Base-by-base conservation (phyloP, 495 filamentous ascomycete species). In the Chaetomium fimeti region DNA sequence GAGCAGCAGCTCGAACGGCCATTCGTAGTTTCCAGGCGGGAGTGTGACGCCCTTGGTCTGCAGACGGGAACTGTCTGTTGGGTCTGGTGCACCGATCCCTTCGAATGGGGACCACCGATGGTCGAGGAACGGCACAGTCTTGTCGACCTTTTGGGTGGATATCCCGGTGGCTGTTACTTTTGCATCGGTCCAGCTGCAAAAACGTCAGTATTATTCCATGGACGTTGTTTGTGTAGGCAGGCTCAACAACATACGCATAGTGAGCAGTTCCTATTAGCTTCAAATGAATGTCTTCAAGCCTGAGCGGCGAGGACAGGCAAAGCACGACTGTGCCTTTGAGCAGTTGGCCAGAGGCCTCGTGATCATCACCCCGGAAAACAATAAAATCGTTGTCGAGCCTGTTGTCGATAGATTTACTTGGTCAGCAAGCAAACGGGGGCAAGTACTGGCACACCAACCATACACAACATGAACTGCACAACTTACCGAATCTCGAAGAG, bases 1-100 rank as follows among this genome's bases (percentile, higher is more conserved):
- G 16, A 98, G 78, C 56, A 88, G 78, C 63, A 92, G 77, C 68
- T 94, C 87, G 75, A 97, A 97, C 1, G 89, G 89, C 78, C 89
- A 97, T 74, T 96, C 93, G 74, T 97, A 93, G 71, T 93, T 92
- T 55, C 90, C 91, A 5, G 89, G 82, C 7, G 82, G 79, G 36
- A 97, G 76, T 11, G 84, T 84, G 68, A 87, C 85, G 36, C 88
- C 78, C 66, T 70, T 78, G 2, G 70, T 75, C 22, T 66, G 65
- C 27, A 49, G 52, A 16, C 49, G 12, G 24, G 47, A 53, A 20
- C 54, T 29, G 53, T 64, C 72, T 55, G 75, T 76, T 16, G 49
- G 61, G 22, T 56, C 61, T 57, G 53, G 45, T 0, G 66, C 32
- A 38, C 71, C 71, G 22, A 66, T 42, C 53, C 79, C 83, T 1